These are phyloP conservation scores for Sutorius eximius DNA, from an alignment of 1,284 basidiomycete genomes.

Conservation along the genomic window DNA sequence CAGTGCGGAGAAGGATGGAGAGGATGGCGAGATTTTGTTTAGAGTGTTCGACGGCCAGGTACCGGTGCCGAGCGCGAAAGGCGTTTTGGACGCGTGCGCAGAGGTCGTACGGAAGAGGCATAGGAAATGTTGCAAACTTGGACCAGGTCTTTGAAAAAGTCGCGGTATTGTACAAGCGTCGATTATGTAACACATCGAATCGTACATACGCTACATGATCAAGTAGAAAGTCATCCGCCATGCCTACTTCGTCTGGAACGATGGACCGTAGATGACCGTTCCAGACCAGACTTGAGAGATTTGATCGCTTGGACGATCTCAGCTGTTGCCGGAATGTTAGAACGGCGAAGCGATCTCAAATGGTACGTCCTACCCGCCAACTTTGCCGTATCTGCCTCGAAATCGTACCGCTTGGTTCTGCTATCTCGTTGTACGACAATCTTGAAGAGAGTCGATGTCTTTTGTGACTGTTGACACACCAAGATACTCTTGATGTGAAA, in stretches of 20 bases:
- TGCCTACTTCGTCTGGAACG: slow-evolving; percentile 58
- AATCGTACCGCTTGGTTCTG: slow-evolving; percentile 92
- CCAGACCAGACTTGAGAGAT: slow-evolving; percentile 56
- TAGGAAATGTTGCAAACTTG: slow-evolving; percentile 20
- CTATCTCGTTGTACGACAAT: slow-evolving; percentile 70
- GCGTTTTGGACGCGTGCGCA: slow-evolving; percentile 87
- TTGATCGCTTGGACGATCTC: slow-evolving; percentile 74
- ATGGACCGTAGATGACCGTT: slow-evolving; percentile 57
- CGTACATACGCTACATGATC: background rate
- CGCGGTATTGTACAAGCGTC: background rate
- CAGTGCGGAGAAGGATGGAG: slow-evolving; percentile 82
- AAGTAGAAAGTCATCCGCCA: slow-evolving; percentile 28
- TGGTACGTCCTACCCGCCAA: slow-evolving; percentile 62
- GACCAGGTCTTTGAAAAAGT: background rate
- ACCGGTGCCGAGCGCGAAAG: slow-evolving; percentile 77
- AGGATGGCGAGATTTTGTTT: slow-evolving; percentile 83
- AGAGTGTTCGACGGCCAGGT: slow-evolving; percentile 73
- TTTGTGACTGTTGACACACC: slow-evolving; percentile 80
- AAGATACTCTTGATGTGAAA: slow-evolving; percentile 91
- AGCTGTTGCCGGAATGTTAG: slow-evolving; percentile 37
- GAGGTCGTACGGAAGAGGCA: slow-evolving; percentile 77
- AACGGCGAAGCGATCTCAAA: background rate
- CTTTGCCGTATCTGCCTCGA: slow-evolving; percentile 89
- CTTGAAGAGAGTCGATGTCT: slow-evolving; percentile 85
- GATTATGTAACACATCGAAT: slow-evolving; percentile 17